Base-by-base conservation (phyloP, 352 stramenopile genomes). In the Globisporangium okanoganense region DNA sequence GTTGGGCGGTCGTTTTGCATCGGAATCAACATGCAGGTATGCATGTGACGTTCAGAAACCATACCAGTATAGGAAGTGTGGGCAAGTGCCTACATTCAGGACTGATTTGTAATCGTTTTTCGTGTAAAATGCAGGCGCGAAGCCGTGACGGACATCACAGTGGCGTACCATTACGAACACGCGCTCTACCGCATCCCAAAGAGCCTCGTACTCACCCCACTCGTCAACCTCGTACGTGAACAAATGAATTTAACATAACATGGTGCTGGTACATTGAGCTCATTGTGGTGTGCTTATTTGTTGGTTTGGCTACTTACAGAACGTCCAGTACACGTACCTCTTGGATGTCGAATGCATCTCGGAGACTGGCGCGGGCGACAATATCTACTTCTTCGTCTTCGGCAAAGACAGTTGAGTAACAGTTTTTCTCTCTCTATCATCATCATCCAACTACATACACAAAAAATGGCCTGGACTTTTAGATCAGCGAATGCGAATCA, bases 1-100 rank as follows among this genome's bases (percentile, higher is more conserved):
- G 80, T 95, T n/a, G 86, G 85, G 2, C 86, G 85, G 16, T 75
- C 70, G 14, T 95, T 95, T 45, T 79, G 85, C 41, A 91, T 95
- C 70, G 88, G 90, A 36, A 70, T 95, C 20, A 87, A 88, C 49
- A 56, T 95, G 2, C 82, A 89, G 69, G 80, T 90, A 36, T 9
- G 22, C n/a, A 24, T 43, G n/a, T 25, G 18, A n/a, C 27, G 24
- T 55, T 31, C 41, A n/a, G n/a, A n/a, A n/a, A n/a, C n/a, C n/a
- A n/a, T n/a, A n/a, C n/a, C n/a, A n/a, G n/a, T n/a, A n/a, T n/a
- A n/a, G n/a, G n/a, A n/a, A n/a, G n/a, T n/a, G n/a, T n/a, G n/a
- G n/a, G n/a, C n/a, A n/a, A n/a, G n/a, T n/a, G n/a, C n/a, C n/a
- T n/a, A n/a, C n/a, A n/a, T n/a, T n/a, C n/a, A n/a, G n/a, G n/a